Evolutionary conservation across 2,329 filamentous ascomycete species (phyloP).

Genomic region (Alternaria atra): DNA sequence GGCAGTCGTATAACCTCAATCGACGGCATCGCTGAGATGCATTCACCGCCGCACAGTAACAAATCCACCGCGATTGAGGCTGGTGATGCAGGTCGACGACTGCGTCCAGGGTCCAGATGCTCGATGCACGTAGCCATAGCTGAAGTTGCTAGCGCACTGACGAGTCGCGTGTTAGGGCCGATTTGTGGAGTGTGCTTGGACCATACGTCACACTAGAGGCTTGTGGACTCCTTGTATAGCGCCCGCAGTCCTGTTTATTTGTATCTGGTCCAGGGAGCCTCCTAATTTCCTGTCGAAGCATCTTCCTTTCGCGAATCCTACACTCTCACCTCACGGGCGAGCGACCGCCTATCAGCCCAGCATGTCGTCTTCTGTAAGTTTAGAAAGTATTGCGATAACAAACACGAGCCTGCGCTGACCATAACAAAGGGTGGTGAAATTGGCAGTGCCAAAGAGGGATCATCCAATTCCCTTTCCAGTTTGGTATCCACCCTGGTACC

Average conservation of each 20-base stretch:
- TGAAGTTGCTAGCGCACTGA: slow-evolving; percentile 13
- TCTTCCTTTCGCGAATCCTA: slow-evolving; percentile 13
- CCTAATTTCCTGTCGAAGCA: slow-evolving; percentile 6
- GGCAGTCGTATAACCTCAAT: slow-evolving; percentile 10
- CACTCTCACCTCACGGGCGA: slow-evolving; percentile 13
- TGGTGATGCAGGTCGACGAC: slow-evolving; percentile 18
- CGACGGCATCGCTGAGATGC: slow-evolving; percentile 21
- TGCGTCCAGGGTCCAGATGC: slow-evolving; percentile 23
- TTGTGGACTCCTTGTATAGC: slow-evolving; percentile 26
- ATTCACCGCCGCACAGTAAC: neutral
- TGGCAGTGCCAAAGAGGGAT: slow-evolving; percentile 29
- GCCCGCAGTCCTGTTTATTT: slow-evolving; percentile 31
- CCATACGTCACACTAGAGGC: slow-evolving; percentile 26
- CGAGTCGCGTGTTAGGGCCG: slow-evolving; percentile 19
- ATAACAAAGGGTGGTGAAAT: slow-evolving; percentile 31
- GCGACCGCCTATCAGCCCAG: slow-evolving; percentile 21
- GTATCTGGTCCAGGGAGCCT: slow-evolving; percentile 20
- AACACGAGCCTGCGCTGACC: slow-evolving; percentile 8
- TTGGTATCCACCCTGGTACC: slow-evolving; percentile 48
- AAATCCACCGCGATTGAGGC: slow-evolving; percentile 20
- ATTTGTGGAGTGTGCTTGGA: slow-evolving; percentile 24
- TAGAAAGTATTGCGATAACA: neutral
- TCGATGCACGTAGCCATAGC: slow-evolving; percentile 12
- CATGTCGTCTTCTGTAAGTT: slow-evolving; percentile 37
- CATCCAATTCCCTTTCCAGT: slow-evolving; percentile 59